A percentile compares a stretch with the other conserved stretches of the same genome.
Conservation (phyloP, 2,329 filamentous ascomycete species). For the Fusarium concolor region DNA sequence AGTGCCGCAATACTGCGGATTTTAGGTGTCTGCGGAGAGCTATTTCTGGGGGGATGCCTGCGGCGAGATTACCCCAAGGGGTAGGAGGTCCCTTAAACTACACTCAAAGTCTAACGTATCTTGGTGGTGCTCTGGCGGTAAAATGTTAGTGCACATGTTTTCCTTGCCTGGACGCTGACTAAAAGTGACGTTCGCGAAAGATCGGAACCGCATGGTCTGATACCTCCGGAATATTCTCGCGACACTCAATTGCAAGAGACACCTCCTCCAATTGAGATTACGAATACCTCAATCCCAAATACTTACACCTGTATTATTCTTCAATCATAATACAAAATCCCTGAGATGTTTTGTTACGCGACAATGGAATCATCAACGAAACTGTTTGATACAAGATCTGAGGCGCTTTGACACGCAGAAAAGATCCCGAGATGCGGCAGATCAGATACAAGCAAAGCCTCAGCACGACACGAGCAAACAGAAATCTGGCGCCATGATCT, state of each 20-base stretch:
- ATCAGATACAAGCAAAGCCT: conserved; percentile 10
- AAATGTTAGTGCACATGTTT: background rate
- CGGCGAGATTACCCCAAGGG: background rate
- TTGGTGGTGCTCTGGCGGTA: fast-evolving
- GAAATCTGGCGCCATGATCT: background rate
- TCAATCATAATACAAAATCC: background rate
- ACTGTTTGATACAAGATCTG: conserved; percentile 5
- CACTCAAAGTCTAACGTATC: background rate
- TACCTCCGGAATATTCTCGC: conserved; percentile 24
- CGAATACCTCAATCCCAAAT: too few species aligned
- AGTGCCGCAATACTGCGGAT: background rate
- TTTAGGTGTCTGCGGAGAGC: background rate
- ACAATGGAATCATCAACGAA: background rate
- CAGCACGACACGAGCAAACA: background rate
- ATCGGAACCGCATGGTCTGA: conserved; percentile 25
- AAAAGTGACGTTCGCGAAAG: conserved; percentile 7
- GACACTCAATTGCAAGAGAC: background rate
- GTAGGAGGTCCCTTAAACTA: background rate
- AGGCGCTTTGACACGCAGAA: background rate
- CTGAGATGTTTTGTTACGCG: background rate
- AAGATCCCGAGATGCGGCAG: conserved; percentile 21
- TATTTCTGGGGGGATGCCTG: background rate
- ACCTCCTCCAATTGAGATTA: background rate
- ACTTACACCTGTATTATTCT: too few species aligned
- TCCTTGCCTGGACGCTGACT: background rate